Percentiles rank a stretch among this genome's conserved stretches.
Evolutionary conservation across 805 yeast genomes (phyloP).

Genomic region (Candida chilensis): DNA sequence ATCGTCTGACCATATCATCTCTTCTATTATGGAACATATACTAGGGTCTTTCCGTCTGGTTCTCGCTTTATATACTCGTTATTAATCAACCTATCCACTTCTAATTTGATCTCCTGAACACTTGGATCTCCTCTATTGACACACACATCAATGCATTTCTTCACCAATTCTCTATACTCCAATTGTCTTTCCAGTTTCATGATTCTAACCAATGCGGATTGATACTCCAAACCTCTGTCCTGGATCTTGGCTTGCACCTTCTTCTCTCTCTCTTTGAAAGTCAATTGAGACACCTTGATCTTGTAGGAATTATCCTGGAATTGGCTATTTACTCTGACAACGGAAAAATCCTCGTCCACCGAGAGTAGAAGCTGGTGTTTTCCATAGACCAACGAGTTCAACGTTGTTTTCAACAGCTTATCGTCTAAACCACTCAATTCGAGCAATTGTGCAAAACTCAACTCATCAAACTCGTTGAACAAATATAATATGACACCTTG

Average conservation of each 20-base stretch:
- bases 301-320: neutral
- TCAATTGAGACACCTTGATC: slow-evolving; percentile 14
- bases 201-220: slow-evolving; percentile 14
- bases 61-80: slow-evolving; percentile 20
- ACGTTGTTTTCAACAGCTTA: slow-evolving; percentile 15
- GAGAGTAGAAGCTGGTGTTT: slow-evolving; percentile 16
- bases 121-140: slow-evolving; percentile 15
- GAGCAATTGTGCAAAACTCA: slow-evolving; percentile 12
- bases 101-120: slow-evolving; percentile 18
- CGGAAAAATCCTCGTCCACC: slow-evolving; percentile 3
- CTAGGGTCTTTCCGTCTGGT: slow-evolving; percentile 3
- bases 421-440: slow-evolving; percentile 19
- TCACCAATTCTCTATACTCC: slow-evolving; percentile 16
- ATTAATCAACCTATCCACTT: slow-evolving; percentile 22
- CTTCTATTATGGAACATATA: too few species aligned
- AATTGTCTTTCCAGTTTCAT: slow-evolving; percentile 19
- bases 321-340: neutral
- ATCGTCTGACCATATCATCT: too few species aligned
- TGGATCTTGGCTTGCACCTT: neutral
- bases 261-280: slow-evolving; percentile 9
- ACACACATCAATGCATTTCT: slow-evolving; percentile 10
- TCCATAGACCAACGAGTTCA: slow-evolving; percentile 18
- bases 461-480: slow-evolving; percentile 18
- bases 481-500: slow-evolving; percentile 31
- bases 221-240: slow-evolving; percentile 16